A percentile compares a stretch with the other conserved stretches of the same genome.
phyloP scores from a whole-genome alignment of 2,329 filamentous ascomycete genomes.

The Aspergillus proliferans region DNA sequence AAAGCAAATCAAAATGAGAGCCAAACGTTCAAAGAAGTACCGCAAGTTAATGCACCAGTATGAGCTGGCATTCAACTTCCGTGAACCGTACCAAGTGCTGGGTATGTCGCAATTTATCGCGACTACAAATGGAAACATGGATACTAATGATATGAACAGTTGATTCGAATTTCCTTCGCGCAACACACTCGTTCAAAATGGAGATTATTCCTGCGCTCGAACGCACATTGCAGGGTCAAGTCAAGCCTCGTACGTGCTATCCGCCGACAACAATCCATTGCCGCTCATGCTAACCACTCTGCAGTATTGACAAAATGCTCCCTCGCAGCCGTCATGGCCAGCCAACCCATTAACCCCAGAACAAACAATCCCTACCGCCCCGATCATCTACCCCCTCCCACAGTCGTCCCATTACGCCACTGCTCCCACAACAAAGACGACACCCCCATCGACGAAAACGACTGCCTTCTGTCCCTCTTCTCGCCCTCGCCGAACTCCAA shows the following conservation, averaged over 20 bases:
- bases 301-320: constrained; percentile 70
- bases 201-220: constrained; percentile 71
- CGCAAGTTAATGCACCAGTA: constrained; percentile 93
- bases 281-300: constrained; percentile 18
- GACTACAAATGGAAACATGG: neutral
- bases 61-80: constrained; percentile 79
- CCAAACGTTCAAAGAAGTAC: constrained; percentile 66
- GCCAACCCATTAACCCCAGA: constrained; percentile 32
- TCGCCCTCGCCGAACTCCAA: constrained; percentile 32
- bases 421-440: constrained; percentile 41
- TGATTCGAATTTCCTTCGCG: constrained; percentile 76
- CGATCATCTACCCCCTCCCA: constrained; percentile 40
- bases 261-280: neutral
- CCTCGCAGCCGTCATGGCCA: constrained; percentile 38
- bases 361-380: constrained; percentile 36
- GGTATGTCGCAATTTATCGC: constrained; percentile 39
- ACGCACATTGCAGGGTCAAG: constrained; percentile 76
- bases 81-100: constrained; percentile 88
- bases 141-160: constrained; percentile 44
- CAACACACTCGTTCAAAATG: constrained; percentile 82
- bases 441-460: constrained; percentile 38
- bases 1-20: constrained; percentile 52
- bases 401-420: constrained; percentile 40
- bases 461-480: constrained; percentile 41
- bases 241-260: constrained; percentile 64